Conservation (phyloP, 768 basidiomycete species). For the Tulasnella calospora region DNA sequence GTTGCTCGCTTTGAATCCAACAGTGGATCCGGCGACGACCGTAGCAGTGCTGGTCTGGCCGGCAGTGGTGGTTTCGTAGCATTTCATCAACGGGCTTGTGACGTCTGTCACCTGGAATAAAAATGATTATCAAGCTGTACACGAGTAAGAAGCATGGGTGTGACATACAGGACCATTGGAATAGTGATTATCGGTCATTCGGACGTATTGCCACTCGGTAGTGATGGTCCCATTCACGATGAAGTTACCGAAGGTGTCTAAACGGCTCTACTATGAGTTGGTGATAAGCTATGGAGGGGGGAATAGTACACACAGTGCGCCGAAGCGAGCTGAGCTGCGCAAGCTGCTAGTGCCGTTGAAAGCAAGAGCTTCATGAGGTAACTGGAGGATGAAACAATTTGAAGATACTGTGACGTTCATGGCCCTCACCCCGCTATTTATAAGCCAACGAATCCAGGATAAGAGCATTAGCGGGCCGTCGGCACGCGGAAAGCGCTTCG, state of each 20-base stretch:
- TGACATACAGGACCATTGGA: constrained; percentile 16
- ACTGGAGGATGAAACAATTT: not conserved
- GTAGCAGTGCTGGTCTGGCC: constrained; percentile 12
- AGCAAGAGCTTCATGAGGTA: not conserved
- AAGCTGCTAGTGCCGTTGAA: not conserved
- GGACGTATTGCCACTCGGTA: constrained; percentile 23
- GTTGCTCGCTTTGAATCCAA: constrained; percentile 23
- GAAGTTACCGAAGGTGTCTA: constrained; percentile 17
- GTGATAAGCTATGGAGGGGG: not conserved
- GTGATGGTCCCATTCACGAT: constrained; percentile 15
- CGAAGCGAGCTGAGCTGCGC: not conserved
- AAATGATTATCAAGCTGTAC: not conserved
- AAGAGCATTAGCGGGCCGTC: not conserved
- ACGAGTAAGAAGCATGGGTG: not conserved
- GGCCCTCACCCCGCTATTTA: not conserved
- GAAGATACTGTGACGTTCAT: not conserved
- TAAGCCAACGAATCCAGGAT: not conserved
- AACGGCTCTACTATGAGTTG: not conserved
- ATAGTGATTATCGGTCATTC: constrained; percentile 24
- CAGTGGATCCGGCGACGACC: constrained; percentile 22
- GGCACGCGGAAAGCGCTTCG: no score
- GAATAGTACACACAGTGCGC: not conserved
- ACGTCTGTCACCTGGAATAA: constrained; percentile 11
- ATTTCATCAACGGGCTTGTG: not conserved
- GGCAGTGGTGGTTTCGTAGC: constrained; percentile 17